Evolutionary conservation across 2,329 filamentous ascomycete genomes (phyloP).

Genomic region (Cladorrhinum sp.): DNA sequence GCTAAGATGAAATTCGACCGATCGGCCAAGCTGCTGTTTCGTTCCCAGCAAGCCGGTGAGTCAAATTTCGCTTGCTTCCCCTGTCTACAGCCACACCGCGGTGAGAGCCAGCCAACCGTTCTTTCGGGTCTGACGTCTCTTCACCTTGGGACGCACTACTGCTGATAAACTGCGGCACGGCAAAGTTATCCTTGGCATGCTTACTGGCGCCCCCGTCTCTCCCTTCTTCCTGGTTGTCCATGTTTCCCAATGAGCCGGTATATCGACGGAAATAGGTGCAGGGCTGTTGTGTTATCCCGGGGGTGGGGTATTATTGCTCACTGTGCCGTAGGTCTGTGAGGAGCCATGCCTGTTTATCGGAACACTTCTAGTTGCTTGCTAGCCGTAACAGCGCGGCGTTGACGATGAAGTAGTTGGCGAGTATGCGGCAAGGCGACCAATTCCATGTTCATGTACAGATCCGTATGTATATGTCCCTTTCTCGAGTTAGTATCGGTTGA

Average conservation of each 20-base stretch:
- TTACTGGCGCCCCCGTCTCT: background rate
- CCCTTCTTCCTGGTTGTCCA: background rate
- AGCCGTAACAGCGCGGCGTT: background rate
- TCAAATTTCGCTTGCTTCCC: background rate
- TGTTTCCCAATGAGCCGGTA: background rate
- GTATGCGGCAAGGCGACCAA: background rate
- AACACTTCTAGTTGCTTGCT: background rate
- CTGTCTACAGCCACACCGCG: background rate
- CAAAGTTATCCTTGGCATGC: background rate
- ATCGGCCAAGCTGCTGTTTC: background rate
- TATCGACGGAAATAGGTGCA: background rate
- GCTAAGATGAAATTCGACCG: background rate
- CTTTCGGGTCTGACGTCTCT: background rate
- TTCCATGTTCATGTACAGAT: background rate
- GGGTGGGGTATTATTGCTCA: background rate
- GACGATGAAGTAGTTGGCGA: background rate
- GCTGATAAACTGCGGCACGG: background rate
- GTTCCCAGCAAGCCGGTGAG: background rate
- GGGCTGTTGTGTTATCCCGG: background rate
- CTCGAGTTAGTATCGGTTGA: background rate
- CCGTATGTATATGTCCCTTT: background rate
- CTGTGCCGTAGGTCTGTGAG: background rate
- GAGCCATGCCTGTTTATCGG: background rate
- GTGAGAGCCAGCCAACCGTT: background rate
- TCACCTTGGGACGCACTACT: background rate